Evolutionary conservation across 2,329 filamentous ascomycete genomes (phyloP), one percentile per base, ranked within the genome.

Genomic region (Cytospora mali): DNA sequence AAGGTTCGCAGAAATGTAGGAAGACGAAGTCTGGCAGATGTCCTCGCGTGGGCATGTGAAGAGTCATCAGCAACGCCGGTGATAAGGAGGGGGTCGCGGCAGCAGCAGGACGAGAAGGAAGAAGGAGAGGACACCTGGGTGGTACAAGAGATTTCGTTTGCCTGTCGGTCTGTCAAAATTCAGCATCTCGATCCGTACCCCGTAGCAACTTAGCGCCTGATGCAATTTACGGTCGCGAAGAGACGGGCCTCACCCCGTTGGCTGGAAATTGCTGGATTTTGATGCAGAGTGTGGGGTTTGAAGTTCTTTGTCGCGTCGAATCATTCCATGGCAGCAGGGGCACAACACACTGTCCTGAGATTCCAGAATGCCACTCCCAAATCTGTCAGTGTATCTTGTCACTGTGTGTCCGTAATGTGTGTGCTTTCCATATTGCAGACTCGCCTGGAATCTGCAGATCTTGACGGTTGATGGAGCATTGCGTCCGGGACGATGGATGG

Each of bases 141-240:
- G n/a, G n/a, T n/a, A n/a, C n/a, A n/a, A n/a, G 42, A 46, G n/a
- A 23, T 46, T 10, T 46, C 31, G 31, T 33, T 9, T 33, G 9
- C 9, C 14, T 33, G 31, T 33, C 14, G 9, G 31, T 46, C n/a
- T 6, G 25, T 29, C 28, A 52, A 58, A 33, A 33, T 23, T 46
- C 48, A 50, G 46, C 61, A 61, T 63, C 57, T 49, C 55, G 56
- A 65, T 61, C 64, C 64, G 53, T 61, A 57, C 46, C 25, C 18
- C 48, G 23, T 33, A 53, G 50, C 35, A 50, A 50, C 39, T 46
- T 65, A 63, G 61, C 63, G 63, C 51, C 33, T 39, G 49, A 29
- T 18, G 61, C 53, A 65, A 63, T 65, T 60, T 62, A 51, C 33
- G 27, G 49, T 33, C 51, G 46, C 27, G 58, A 27, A 25, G n/a